These are phyloP conservation scores for Chlorella sp. DNA, from an alignment of 139 green algal species.

Conservation along the genomic window DNA sequence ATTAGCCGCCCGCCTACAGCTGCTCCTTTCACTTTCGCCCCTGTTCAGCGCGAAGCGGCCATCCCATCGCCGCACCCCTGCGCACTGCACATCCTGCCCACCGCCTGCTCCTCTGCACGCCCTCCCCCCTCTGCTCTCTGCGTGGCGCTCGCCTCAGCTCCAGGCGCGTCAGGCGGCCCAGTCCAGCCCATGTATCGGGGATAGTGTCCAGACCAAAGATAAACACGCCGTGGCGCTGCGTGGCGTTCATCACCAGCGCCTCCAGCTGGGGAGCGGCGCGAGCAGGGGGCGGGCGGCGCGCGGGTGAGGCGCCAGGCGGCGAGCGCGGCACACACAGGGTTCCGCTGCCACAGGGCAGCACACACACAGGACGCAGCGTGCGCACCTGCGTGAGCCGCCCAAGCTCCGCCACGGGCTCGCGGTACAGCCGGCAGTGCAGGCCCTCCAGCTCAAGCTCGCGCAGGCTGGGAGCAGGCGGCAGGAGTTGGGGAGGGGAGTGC, in stretches of 20 bases:
- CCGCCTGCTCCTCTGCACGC: too few relatives aligned
- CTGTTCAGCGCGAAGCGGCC: too few relatives aligned
- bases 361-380: constrained; percentile 1
- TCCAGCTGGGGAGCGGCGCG: neutral
- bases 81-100: too few relatives aligned
- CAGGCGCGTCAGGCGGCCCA: constrained; percentile 17
- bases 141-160: constrained; percentile 1
- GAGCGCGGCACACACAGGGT: too few relatives aligned
- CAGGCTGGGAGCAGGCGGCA: constrained; percentile 21
- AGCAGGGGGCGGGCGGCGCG: too few relatives aligned
- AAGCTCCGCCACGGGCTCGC: constrained; percentile 37
- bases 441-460: constrained; percentile 49
- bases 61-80: too few relatives aligned
- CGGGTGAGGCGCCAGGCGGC: too few relatives aligned
- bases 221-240: constrained; percentile 42
- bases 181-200: constrained; percentile 35
- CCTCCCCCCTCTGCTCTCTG: too few relatives aligned
- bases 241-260: constrained; percentile 21
- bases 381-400: constrained; percentile 43
- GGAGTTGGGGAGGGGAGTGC: neutral
- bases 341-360: too few relatives aligned
- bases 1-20: too few relatives aligned
- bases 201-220: constrained; percentile 50
- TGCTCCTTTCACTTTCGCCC: too few relatives aligned
- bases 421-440: constrained; percentile 47